Evolutionary conservation across 768 basidiomycete genomes (phyloP).

Genomic region (Rhodotorula babjevae): DNA sequence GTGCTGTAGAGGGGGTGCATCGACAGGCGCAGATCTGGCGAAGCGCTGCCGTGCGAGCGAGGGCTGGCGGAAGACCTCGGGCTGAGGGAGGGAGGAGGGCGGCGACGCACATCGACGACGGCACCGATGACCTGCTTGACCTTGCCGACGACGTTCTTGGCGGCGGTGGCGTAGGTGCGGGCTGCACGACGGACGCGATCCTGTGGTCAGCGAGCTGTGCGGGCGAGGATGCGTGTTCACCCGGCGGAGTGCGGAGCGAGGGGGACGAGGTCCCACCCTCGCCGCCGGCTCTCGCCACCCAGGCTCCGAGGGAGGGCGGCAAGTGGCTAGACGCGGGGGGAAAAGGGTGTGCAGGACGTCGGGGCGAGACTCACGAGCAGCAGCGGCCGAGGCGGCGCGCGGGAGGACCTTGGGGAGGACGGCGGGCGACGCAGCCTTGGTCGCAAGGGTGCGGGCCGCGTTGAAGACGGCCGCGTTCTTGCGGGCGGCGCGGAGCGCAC

Average conservation of each 20-base stretch:
- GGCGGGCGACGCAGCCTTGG: conserved; percentile 34
- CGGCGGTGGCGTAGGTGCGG: conserved; percentile 41
- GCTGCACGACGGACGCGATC: conserved; percentile 5
- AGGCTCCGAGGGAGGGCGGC: neutral
- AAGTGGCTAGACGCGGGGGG: neutral
- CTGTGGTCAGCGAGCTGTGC: neutral
- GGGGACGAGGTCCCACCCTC: conserved; percentile 28
- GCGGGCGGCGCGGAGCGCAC: conserved; percentile 31
- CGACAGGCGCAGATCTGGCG: too few relatives aligned
- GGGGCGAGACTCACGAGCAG: conserved; percentile 6
- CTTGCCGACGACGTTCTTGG: conserved; percentile 36
- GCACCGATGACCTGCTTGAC: conserved; percentile 97
- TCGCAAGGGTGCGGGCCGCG: conserved; percentile 34
- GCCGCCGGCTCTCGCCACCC: neutral
- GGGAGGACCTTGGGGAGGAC: conserved; percentile 16
- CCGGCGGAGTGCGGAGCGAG: neutral
- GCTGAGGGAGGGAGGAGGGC: conserved; percentile 7
- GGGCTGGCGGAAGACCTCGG: neutral
- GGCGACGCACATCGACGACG: conserved; percentile 78
- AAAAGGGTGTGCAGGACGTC: neutral
- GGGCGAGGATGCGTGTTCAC: neutral
- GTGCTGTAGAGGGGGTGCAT: neutral
- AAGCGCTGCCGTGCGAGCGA: neutral
- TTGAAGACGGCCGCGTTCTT: conserved; percentile 37
- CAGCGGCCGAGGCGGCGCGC: conserved; percentile 22